A percentile compares a stretch with the other conserved stretches of the same genome.
phyloP scores from a whole-genome alignment of 106 monocot genomes.

The Vanilla planifolia region DNA sequence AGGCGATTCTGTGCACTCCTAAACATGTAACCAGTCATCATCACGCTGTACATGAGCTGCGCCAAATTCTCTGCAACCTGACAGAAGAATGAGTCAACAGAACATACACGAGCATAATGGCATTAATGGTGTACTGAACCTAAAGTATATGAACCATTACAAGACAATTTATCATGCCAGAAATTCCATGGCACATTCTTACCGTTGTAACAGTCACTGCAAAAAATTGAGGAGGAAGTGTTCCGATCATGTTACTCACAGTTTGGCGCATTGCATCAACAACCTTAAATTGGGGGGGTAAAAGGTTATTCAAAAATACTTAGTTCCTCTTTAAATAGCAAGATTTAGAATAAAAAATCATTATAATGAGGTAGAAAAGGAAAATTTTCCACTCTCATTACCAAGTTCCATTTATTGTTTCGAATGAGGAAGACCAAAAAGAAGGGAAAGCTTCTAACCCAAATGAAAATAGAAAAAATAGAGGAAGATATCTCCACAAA shows the following conservation, averaged over 20 bases:
- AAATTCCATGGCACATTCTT: slow-evolving; percentile 19
- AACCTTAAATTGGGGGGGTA: slow-evolving; percentile 37
- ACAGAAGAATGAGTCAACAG: not conserved
- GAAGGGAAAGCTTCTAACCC: too few species aligned
- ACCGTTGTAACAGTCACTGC: slow-evolving; percentile 83
- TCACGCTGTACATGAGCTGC: slow-evolving; percentile 95
- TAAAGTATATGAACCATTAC: slow-evolving; percentile 5
- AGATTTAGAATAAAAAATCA: too few species aligned
- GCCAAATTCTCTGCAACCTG: slow-evolving; percentile 99
- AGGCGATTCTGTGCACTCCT: slow-evolving; percentile 89
- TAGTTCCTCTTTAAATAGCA: too few species aligned
- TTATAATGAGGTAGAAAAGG: not conserved
- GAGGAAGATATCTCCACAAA: too few species aligned
- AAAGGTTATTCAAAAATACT: not conserved
- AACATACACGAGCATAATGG: not conserved
- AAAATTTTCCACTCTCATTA: not conserved
- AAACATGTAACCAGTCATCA: slow-evolving; percentile 99
- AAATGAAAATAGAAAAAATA: too few species aligned
- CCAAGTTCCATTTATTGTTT: not conserved
- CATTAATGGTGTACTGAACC: slow-evolving; percentile 1
- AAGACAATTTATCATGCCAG: too few species aligned
- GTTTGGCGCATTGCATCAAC: slow-evolving; percentile 99
- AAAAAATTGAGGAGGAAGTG: slow-evolving; percentile 94
- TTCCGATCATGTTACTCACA: slow-evolving; percentile 91
- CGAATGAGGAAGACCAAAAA: too few species aligned